Conservation (phyloP, 257 asterid genomes). For the Solanum appendiculatum region DNA sequence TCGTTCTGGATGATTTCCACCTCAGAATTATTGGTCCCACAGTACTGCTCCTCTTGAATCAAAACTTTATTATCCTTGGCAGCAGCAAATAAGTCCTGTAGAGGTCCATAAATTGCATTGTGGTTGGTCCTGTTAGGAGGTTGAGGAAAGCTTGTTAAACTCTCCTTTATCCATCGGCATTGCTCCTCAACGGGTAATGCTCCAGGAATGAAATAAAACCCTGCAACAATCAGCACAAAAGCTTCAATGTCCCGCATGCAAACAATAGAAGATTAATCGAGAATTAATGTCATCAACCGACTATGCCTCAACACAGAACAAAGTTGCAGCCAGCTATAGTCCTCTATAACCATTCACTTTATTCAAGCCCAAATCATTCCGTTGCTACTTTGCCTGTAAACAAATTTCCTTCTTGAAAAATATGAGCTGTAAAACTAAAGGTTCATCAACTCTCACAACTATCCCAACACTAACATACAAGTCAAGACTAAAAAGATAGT, state of each 20-base stretch:
- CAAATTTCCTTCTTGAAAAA: neutral
- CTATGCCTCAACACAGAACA: neutral
- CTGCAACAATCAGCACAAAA: slow-evolving; percentile 23
- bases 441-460: neutral
- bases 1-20: slow-evolving; percentile 3
- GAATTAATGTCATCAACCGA: neutral
- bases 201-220: slow-evolving; percentile 85
- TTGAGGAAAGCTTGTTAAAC: slow-evolving; percentile 75
- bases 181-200: slow-evolving; percentile 76
- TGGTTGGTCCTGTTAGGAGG: slow-evolving; percentile 92
- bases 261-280: neutral
- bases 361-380: neutral
- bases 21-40: slow-evolving; percentile 13
- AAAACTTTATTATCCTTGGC: slow-evolving; percentile 53
- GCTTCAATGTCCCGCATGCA: neutral
- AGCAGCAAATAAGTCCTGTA: slow-evolving; percentile 56
- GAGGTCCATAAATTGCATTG: slow-evolving; percentile 75
- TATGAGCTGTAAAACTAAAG: neutral
- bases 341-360: neutral
- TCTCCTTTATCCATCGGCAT: slow-evolving; percentile 73
- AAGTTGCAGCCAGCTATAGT: neutral
- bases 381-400: neutral
- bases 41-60: slow-evolving; percentile 25
- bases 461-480: neutral
- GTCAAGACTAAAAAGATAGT: neutral